phyloP scores from a whole-genome alignment of 2,329 filamentous ascomycete species.

The Fusarium sp. region DNA sequence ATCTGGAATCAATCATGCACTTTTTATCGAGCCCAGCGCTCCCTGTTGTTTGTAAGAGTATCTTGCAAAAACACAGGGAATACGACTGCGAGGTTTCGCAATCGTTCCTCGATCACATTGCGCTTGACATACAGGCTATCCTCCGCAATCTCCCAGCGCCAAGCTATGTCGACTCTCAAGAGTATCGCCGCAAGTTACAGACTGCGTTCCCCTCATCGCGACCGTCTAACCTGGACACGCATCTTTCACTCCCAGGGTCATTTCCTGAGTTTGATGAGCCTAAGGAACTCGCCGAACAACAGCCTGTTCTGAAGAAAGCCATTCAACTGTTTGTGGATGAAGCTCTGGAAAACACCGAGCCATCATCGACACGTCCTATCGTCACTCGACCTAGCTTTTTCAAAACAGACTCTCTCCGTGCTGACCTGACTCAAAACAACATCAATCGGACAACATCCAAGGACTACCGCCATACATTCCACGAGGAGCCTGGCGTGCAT shows the following conservation, averaged over 20 bases:
- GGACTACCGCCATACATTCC: slow-evolving; percentile 37
- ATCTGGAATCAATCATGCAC: slow-evolving; percentile 40
- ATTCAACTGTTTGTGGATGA: neutral
- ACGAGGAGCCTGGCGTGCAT: slow-evolving; percentile 40
- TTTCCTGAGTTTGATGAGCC: slow-evolving; percentile 45
- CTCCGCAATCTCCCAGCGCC: slow-evolving; percentile 45
- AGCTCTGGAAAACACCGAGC: neutral
- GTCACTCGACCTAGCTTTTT: slow-evolving; percentile 22
- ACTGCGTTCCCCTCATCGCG: slow-evolving; percentile 37
- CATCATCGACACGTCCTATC: slow-evolving; percentile 8
- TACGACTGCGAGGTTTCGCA: slow-evolving; percentile 33
- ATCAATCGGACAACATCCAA: slow-evolving; percentile 33
- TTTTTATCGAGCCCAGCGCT: slow-evolving; percentile 48
- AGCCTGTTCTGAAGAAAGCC: neutral
- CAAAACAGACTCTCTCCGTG: slow-evolving; percentile 30
- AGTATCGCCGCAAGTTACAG: slow-evolving; percentile 44
- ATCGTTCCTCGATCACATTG: slow-evolving; percentile 45
- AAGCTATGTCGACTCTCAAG: slow-evolving; percentile 47
- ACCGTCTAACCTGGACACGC: slow-evolving; percentile 34
- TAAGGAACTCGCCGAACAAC: slow-evolving; percentile 5
- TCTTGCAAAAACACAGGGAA: slow-evolving; percentile 37
- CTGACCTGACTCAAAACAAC: slow-evolving; percentile 20
- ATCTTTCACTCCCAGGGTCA: slow-evolving; percentile 44
- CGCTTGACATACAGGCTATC: slow-evolving; percentile 50
- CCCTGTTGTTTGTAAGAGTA: slow-evolving; percentile 41